Evolutionary conservation across 257 asterid species (phyloP).

Genomic region (Rauvolfia tetraphylla): DNA sequence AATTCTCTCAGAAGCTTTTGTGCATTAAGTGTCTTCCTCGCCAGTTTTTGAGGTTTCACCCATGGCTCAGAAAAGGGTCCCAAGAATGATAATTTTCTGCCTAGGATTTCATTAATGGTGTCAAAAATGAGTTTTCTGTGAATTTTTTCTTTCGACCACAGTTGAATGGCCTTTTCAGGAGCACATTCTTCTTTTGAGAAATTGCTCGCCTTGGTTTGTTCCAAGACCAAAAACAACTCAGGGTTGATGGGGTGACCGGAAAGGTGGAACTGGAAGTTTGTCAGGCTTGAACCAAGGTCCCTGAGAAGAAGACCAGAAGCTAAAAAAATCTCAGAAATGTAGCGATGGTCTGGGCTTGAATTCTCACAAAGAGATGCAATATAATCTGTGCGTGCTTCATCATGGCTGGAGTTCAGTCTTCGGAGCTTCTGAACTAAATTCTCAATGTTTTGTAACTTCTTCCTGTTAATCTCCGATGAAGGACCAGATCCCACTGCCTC

Average conservation of each 20-base stretch:
- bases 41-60: slow-evolving; percentile 33
- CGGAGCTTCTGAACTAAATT: slow-evolving; percentile 75
- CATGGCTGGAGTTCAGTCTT: slow-evolving; percentile 86
- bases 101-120: slow-evolving; percentile 72
- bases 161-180: slow-evolving; percentile 28
- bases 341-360: slow-evolving; percentile 71
- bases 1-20: slow-evolving; percentile 74
- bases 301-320: slow-evolving; percentile 94
- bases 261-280: slow-evolving; percentile 69
- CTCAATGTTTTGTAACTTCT: slow-evolving; percentile 71
- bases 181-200: slow-evolving; percentile 31
- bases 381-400: slow-evolving; percentile 80
- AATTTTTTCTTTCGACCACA: slow-evolving; percentile 30
- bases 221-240: slow-evolving; percentile 84
- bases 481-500: slow-evolving; percentile 28
- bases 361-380: slow-evolving; percentile 91
- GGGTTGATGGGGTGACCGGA: slow-evolving; percentile 92
- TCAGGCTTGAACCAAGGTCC: slow-evolving; percentile 62
- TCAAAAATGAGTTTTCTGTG: slow-evolving; percentile 77
- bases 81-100: slow-evolving; percentile 36
- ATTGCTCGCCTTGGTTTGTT: slow-evolving; percentile 70
- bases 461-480: slow-evolving; percentile 44
- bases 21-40: slow-evolving; percentile 44
- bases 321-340: slow-evolving; percentile 77
- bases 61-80: slow-evolving; percentile 39